Percentiles rank a stretch among this genome's conserved stretches.
These are phyloP conservation scores for Phylloporus sp. DNA, from an alignment of 1,284 basidiomycete genomes.

Conservation along the genomic window DNA sequence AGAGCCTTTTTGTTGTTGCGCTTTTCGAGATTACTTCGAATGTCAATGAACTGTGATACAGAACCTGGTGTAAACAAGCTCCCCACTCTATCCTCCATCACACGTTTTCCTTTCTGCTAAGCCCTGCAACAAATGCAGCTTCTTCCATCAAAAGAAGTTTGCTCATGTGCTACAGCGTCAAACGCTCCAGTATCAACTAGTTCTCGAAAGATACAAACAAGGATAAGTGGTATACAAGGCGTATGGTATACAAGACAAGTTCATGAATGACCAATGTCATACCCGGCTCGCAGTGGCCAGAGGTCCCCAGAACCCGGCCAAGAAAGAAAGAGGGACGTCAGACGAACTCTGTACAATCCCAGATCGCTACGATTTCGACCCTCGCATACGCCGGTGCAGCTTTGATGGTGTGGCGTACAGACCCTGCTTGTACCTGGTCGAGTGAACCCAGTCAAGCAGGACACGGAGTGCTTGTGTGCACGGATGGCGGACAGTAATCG, in stretches of 20 bases:
- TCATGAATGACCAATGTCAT: not conserved
- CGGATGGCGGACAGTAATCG: constrained; percentile 33
- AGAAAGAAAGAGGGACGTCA: not conserved
- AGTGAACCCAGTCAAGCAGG: constrained; percentile 27
- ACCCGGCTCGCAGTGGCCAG: not conserved
- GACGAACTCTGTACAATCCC: not conserved
- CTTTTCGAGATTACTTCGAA: too few relatives aligned
- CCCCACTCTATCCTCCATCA: too few relatives aligned
- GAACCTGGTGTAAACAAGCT: too few relatives aligned
- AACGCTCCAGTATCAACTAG: not conserved
- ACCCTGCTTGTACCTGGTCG: too few relatives aligned
- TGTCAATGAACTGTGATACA: too few relatives aligned
- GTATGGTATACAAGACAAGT: not conserved
- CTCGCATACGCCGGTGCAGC: constrained; percentile 17
- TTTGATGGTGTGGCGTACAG: constrained; percentile 22
- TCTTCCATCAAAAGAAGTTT: too few relatives aligned
- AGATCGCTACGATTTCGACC: constrained; percentile 24
- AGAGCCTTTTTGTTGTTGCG: too few relatives aligned
- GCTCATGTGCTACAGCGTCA: not conserved
- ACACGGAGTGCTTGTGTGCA: constrained; percentile 29
- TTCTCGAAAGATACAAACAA: not conserved
- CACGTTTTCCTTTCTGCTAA: too few relatives aligned
- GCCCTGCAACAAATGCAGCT: too few relatives aligned
- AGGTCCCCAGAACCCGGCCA: not conserved
- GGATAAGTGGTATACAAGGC: not conserved